These are phyloP conservation scores for Lipomyces mesembrius DNA, from an alignment of 805 yeast species.

Conservation along the genomic window DNA sequence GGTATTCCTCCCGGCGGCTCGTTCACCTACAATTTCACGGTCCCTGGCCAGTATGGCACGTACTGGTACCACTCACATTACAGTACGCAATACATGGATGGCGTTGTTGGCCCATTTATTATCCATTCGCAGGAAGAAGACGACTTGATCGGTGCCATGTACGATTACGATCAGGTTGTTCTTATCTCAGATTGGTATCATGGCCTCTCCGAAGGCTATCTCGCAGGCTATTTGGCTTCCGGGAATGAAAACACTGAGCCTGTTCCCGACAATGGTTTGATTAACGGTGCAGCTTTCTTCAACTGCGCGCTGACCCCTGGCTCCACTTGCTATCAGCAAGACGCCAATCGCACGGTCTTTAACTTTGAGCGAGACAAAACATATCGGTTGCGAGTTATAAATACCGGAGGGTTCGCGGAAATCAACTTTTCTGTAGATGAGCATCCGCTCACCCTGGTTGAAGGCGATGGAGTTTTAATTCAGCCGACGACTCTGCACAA, in stretches of 20 bases:
- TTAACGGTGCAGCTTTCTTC: constrained; percentile 50
- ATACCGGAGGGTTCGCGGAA: constrained; percentile 46
- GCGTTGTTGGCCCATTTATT: constrained; percentile 58
- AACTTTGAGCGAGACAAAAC: constrained; percentile 27
- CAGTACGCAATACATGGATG: constrained; percentile 87
- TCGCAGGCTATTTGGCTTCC: constrained; percentile 49
- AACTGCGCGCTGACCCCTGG: constrained; percentile 39
- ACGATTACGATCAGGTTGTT: constrained; percentile 46
- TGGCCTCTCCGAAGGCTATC: constrained; percentile 45
- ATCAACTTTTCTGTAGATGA: constrained; percentile 44
- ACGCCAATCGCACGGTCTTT: constrained; percentile 35
- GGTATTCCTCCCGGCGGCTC: constrained; percentile 79
- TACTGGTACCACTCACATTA: constrained; percentile 98
- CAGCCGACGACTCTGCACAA: constrained; percentile 40
- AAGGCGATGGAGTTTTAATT: constrained; percentile 46
- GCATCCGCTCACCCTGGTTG: constrained; percentile 43
- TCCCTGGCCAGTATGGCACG: constrained; percentile 77
- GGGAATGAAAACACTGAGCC: constrained; percentile 50
- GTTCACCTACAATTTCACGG: constrained; percentile 82
- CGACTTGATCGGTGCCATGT: constrained; percentile 41
- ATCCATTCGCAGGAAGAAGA: constrained; percentile 49
- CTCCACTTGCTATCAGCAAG: constrained; percentile 41
- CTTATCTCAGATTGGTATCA: constrained; percentile 52
- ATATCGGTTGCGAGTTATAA: constrained; percentile 42
- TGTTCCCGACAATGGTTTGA: constrained; percentile 50